Evolutionary conservation across 2,329 filamentous ascomycete genomes (phyloP), one percentile per base, ranked within the genome.

Genomic region (Fusarium heterosporum): DNA sequence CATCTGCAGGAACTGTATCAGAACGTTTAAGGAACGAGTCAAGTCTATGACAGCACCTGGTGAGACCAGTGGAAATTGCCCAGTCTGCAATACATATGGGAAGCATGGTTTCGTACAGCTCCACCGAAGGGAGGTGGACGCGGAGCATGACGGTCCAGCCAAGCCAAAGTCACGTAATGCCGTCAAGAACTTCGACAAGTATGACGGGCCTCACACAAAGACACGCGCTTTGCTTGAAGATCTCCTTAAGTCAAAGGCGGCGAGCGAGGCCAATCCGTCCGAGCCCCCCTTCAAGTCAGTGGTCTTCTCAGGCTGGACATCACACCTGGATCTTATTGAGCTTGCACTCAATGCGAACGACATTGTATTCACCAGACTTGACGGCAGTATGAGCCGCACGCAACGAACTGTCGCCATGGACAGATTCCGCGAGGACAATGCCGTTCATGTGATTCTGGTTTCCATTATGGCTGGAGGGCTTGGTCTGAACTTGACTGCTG

Each of bases 291-390:
- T 93, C 79, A 98, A 97, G 77, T 96, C 93, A 26, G 93, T 99
- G 14, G 89, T 99, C 8, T 98, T 98, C 78, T 97, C 93, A 0
- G 90, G 90, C n/a, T 98, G 96, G 94, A 98, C 96, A 0, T 90
- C 91, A 0, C 94, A 98, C 75, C 87, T 99, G 16, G 94, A 98
- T 76, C 86, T 99, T 19, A 97, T 99, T 69, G 89, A 96, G 74
- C 84, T 93, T 48, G 95, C 94, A 0, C 84, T 98, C 14, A 83
- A 88, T 29, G 84, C 87, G 48, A 85, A 85, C 12, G 83, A 84
- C 11, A 92, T 96, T 76, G 82, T 79, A 2, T 94, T 88, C 74
- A 87, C 88, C 6, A 91, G 96, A n/a, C 88, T 99, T 3, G 96
- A 98, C 72, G 96, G 96, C 50, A 92, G 89, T 65, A 97, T 98